phyloP scores from a whole-genome alignment of 2,329 filamentous ascomycete genomes.

The Domatiomyces catenatus region DNA sequence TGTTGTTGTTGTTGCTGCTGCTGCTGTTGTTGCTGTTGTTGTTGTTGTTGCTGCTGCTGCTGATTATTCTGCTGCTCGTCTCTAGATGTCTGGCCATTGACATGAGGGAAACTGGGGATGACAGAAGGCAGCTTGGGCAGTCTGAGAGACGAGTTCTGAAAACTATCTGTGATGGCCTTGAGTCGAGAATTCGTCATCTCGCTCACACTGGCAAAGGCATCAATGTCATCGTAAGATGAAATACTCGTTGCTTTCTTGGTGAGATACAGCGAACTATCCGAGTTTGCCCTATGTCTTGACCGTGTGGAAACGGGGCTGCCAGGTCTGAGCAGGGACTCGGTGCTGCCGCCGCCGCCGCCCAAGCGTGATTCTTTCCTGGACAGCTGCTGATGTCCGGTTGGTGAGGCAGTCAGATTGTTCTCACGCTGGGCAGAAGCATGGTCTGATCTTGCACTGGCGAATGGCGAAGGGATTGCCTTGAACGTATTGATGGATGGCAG shows the following conservation, averaged over 20 bases:
- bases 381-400: not conserved
- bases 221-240: slow-evolving; percentile 73
- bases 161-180: slow-evolving; percentile 79
- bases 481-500: slow-evolving; percentile 18
- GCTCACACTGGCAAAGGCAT: slow-evolving; percentile 61
- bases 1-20: too few relatives aligned
- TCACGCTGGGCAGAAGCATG: not conserved
- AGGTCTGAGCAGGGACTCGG: slow-evolving; percentile 11
- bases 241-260: slow-evolving; percentile 60
- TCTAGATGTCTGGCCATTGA: slow-evolving; percentile 5
- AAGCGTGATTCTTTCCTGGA: too few relatives aligned
- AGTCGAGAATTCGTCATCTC: slow-evolving; percentile 77
- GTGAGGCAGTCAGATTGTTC: not conserved
- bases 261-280: slow-evolving; percentile 61
- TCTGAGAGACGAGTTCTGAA: slow-evolving; percentile 67
- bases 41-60: too few relatives aligned
- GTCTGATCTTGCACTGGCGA: not conserved
- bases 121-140: slow-evolving; percentile 35
- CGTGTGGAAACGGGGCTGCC: slow-evolving; percentile 18
- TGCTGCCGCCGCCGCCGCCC: slow-evolving; percentile 11
- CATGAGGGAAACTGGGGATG: not conserved
- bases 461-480: not conserved
- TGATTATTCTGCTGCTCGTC: too few relatives aligned
- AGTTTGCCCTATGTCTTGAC: slow-evolving; percentile 45
- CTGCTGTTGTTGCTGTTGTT: too few relatives aligned